A percentile compares a stretch with the other conserved stretches of the same genome.
phyloP scores from a whole-genome alignment of 2,329 filamentous ascomycete species.

The Sclerotinia trifoliorum region DNA sequence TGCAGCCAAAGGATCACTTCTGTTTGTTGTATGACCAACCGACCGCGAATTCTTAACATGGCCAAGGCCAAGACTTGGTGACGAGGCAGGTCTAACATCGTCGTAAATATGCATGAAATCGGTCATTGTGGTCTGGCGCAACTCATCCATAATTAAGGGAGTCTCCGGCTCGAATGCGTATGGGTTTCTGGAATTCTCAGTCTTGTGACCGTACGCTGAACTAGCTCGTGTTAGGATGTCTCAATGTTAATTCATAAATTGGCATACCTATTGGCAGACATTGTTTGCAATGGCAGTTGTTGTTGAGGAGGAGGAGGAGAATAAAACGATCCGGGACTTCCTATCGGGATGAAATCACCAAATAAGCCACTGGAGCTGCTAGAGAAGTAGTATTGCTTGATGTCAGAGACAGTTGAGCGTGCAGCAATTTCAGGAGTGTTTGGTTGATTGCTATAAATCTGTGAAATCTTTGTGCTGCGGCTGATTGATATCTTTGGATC shows the following conservation, averaged over 20 bases:
- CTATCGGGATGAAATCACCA: conserved; percentile 20
- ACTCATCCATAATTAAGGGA: conserved; percentile 26
- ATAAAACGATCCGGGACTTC: conserved; percentile 14
- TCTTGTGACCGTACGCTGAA: conserved; percentile 4
- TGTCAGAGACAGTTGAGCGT: conserved; percentile 16
- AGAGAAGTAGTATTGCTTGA: conserved; percentile 18
- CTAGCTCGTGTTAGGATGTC: conserved; percentile 4
- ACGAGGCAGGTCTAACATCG: conserved; percentile 23
- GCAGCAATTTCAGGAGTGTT: neutral
- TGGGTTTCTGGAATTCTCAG: conserved; percentile 23
- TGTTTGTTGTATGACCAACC: conserved; percentile 25
- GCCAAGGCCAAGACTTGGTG: conserved; percentile 22
- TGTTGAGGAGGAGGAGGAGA: neutral
- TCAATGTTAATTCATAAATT: neutral
- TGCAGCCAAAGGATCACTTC: conserved; percentile 8
- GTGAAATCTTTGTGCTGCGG: neutral
- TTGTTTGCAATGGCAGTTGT: neutral
- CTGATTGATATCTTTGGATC: neutral
- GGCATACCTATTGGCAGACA: conserved; percentile 1
- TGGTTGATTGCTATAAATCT: neutral
- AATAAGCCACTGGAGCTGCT: conserved; percentile 3
- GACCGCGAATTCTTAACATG: conserved; percentile 34
- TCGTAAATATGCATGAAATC: conserved; percentile 31
- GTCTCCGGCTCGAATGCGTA: conserved; percentile 36
- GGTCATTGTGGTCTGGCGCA: conserved; percentile 32